Conservation (phyloP, 2,329 filamentous ascomycete genomes). For the Colletotrichum karsti region DNA sequence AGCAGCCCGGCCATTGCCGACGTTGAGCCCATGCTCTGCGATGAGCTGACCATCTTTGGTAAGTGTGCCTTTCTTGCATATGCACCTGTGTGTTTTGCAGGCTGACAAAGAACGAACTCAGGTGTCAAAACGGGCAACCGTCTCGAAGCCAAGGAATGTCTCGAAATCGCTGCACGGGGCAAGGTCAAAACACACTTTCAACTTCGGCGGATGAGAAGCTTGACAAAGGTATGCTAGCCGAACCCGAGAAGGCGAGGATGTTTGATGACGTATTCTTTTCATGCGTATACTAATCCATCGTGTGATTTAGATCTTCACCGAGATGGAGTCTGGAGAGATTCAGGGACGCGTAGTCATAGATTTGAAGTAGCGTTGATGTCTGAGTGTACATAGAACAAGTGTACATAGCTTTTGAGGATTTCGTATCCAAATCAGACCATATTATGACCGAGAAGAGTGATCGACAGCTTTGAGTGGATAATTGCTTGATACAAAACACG, state of each 20-base stretch:
- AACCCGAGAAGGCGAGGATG: background rate
- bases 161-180: constrained; percentile 25
- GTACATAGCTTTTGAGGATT: background rate
- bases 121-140: constrained; percentile 27
- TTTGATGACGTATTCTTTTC: background rate
- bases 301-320: constrained; percentile 11
- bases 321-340: constrained; percentile 25
- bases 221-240: constrained; percentile 17
- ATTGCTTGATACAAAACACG: background rate
- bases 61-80: background rate
- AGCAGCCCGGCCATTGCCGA: constrained; percentile 8
- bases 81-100: background rate
- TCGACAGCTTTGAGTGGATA: background rate
- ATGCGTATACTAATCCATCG: background rate
- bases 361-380: background rate
- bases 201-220: constrained; percentile 25
- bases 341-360: constrained; percentile 27
- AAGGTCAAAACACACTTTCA: constrained; percentile 25
- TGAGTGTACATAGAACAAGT: no score
- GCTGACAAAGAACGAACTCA: background rate
- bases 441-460: background rate
- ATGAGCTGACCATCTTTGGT: constrained; percentile 29
- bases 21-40: constrained; percentile 17
- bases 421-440: background rate
- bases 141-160: constrained; percentile 27